Conservation (phyloP, 306 rosid genomes). For the Prunus fruticosa region DNA sequence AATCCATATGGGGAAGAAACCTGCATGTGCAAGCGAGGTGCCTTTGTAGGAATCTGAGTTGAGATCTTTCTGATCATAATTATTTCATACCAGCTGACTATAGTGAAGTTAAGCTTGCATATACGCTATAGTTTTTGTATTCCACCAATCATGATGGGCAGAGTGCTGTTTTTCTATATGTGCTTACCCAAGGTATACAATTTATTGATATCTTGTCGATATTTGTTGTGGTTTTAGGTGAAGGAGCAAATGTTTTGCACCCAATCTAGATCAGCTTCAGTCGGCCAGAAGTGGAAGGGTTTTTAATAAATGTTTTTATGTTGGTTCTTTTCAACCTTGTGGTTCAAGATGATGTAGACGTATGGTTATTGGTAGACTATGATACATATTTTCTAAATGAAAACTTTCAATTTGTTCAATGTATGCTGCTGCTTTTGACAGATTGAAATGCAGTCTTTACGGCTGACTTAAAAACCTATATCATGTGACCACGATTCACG, state of each 20-base stretch:
- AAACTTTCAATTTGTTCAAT: not conserved
- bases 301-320: not conserved
- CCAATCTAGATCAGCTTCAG: not conserved
- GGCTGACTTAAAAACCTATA: not conserved
- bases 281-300: not conserved
- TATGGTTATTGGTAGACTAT: not conserved
- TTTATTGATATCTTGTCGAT: too few species aligned
- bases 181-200: not conserved
- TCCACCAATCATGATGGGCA: not conserved
- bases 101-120: not conserved
- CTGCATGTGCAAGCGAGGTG: not conserved
- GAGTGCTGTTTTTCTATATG: not conserved
- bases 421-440: not conserved
- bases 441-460: not conserved
- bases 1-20: not conserved
- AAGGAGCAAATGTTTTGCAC: not conserved
- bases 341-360: not conserved
- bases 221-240: slow-evolving; percentile 7
- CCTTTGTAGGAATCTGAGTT: not conserved
- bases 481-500: not conserved
- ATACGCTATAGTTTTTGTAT: not conserved
- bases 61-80: not conserved
- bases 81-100: not conserved
- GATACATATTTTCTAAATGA: not conserved
- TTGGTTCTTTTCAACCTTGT: not conserved